Evolutionary conservation across 768 basidiomycete genomes (phyloP).

Genomic region (Mycena olivaceomarginata): DNA sequence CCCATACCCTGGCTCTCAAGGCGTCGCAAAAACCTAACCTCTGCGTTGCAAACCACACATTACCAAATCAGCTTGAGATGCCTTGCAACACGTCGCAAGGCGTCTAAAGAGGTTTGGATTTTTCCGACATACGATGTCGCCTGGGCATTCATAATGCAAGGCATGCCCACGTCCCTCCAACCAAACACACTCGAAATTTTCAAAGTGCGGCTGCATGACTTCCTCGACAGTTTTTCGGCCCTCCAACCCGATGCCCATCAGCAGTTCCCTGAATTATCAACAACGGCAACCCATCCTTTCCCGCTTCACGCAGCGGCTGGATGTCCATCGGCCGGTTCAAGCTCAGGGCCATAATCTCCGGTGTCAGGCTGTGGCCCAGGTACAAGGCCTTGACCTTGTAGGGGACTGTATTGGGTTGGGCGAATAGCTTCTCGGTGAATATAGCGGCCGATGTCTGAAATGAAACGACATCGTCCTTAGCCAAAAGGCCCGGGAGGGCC

Average conservation of each 20-base stretch:
- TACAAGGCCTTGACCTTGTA: slow-evolving; percentile 49
- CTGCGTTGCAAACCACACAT: too few species aligned
- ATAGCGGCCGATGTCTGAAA: slow-evolving; percentile 45
- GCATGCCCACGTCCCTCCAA: too few species aligned
- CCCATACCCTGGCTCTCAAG: too few species aligned
- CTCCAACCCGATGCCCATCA: slow-evolving; percentile 49
- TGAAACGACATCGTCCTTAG: slow-evolving; percentile 45
- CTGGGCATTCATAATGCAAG: slow-evolving; percentile 48
- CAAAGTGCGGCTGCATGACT: slow-evolving; percentile 48
- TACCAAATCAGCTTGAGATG: too few species aligned
- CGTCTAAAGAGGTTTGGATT: too few species aligned
- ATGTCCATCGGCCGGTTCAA: slow-evolving; percentile 51
- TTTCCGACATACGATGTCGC: slow-evolving; percentile 54
- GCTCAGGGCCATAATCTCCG: slow-evolving; percentile 43
- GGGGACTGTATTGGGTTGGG: slow-evolving; percentile 49
- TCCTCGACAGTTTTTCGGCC: slow-evolving; percentile 45
- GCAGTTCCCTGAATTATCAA: slow-evolving; percentile 47
- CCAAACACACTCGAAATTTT: too few species aligned
- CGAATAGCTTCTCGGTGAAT: slow-evolving; percentile 53
- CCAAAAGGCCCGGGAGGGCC: slow-evolving; percentile 47
- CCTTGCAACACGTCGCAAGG: too few species aligned
- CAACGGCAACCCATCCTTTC: slow-evolving; percentile 49
- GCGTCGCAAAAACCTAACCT: too few species aligned
- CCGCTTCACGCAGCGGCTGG: slow-evolving; percentile 48
- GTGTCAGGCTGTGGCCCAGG: slow-evolving; percentile 45